Evolutionary conservation across 371 early-diverging fungal species (phyloP), one percentile per base, ranked within the genome.

Genomic region (Funneliformis caledonium): DNA sequence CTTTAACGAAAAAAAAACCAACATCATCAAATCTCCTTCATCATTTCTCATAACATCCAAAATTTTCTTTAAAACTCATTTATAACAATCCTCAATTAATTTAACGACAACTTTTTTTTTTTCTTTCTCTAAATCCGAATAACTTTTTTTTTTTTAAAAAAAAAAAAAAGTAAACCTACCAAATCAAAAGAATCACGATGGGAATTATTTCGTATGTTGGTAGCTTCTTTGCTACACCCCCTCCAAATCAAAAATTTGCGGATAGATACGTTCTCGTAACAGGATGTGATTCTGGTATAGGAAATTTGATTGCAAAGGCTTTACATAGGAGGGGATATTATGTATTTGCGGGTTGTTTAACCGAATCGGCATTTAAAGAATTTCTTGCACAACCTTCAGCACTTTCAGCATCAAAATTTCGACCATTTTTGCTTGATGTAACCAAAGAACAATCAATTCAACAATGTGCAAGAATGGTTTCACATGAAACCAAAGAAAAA

Each of bases 211-310:
- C 80, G 19, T 79, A 79, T 60, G 56, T 79, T 72, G 72, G 60
- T 47, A 79, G 67, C 16, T 79, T 79, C 16, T 79, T 79, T 65
- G 22, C 70, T 47, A 52, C 72, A 11, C 70, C 80, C 5, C 69
- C 78, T 7, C 72, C 69, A 31, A 79, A 68, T 59, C 70, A 79
- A 72, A 56, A 45, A 47, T 79, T 79, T 59, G 50, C 72, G 50
- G 80, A 79, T 59, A 70, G 80, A 59, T 79, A 65, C 43, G 80
- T 79, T 37, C 72, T 79, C 14, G 72, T 79, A 16, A 79, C 80
- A n/a, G 80, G 80, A 37, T 79, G 80, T 70, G 80, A 79, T 70
- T 59, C 70, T 52, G 72, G 70, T 72, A 70, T 79, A 19, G 80
- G 80, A 56, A 79, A 69, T 69, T 79, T 69, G 60, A 69, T 79